Evolutionary conservation across 768 basidiomycete species (phyloP), one percentile per base, ranked within the genome.

Genomic region (Guyanaporus albipodus): DNA sequence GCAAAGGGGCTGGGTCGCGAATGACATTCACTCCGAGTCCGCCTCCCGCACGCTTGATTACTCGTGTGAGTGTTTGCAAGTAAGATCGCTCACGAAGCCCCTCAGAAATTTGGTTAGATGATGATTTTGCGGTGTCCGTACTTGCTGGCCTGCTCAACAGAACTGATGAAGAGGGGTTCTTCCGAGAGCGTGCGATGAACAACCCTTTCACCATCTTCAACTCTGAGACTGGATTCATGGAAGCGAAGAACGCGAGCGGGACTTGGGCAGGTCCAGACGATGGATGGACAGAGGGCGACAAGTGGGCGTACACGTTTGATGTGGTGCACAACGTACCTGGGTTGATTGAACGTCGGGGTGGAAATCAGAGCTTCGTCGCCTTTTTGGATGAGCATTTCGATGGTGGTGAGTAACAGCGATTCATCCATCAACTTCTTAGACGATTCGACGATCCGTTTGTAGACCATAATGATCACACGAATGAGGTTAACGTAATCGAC

Each of bases 221-320:
- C 55, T 43, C 49, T 17, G 41, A 28, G 5, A 87, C 83, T 0
- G 84, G 85, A 1, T 91, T 91, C 59, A 89, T 92, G 85, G 87
- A 91, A 57, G 88, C 87, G 1, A 73, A 83, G 38, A 81, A 84
- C 45, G 72, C 72, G 12, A 73, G 77, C 55, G 87, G 87, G 0
- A 65, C 71, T 10, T 90, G 83, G 83, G 87, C 87, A 4, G 86
- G 90, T 8, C 73, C 75, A 8, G 73, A 78, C 49, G 72, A 66
- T 11, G 89, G 89, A 0, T 92, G 87, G 85, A 91, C 89, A 1
- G 89, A 92, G 63, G 90, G 88, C 28, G 81, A 83, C 56, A 75
- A 76, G 60, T 83, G 82, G 82, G 83, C 83, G 8, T 91, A 91
- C 61, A 83, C 84, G 4, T 84, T 88, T 52, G 83, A 85, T 35